Evolutionary conservation across 257 asterid genomes (phyloP), one percentile per base, ranked within the genome.

Genomic region (Paulownia fortunei): DNA sequence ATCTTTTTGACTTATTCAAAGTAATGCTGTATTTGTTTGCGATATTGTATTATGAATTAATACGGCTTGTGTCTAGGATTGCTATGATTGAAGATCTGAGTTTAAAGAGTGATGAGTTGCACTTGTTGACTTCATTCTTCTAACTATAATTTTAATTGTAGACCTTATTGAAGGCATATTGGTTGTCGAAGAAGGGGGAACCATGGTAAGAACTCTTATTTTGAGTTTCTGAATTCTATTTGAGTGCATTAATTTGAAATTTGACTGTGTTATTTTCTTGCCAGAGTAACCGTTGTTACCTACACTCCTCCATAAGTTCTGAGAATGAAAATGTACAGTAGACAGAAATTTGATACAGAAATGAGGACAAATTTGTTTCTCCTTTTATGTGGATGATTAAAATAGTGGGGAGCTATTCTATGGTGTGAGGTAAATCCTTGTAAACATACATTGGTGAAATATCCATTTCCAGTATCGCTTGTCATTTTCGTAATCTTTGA

Each of bases 121-220:
- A 72, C 24, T 63, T 63, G 9, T 15, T 61, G 19, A 49, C 32
- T 3, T 39, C 41, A 69, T 34, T 46, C 59, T 54, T 69, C 73
- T 24, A 8, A 70, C 23, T 69, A 59, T 41, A 23, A 51, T 76
- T 10, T 52, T 32, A 19, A 42, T n/a, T 5, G 58, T n/a, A 55
- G 41, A 32, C 80, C 74, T 37, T 66, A 39, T 42, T 76, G 34
- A 47, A 41, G 65, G 74, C 73, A 23, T 15, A 12, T 3, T 39
- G 80, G 46, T 54, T 55, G 12, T 26, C 2, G 51, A 13, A 51
- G 72, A 72, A 49, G 78, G 36, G 39, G 39, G 6, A 39, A 41
- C 21, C 74, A 26, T 34, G 56, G 78, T 72, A 71, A 69, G 77
- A 46, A 52, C 65, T 61, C 15, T 19, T 71, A 59, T 56, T 58